Base-by-base conservation (phyloP, 1,284 basidiomycete genomes). In the Tilletiopsis washingtonensis region DNA sequence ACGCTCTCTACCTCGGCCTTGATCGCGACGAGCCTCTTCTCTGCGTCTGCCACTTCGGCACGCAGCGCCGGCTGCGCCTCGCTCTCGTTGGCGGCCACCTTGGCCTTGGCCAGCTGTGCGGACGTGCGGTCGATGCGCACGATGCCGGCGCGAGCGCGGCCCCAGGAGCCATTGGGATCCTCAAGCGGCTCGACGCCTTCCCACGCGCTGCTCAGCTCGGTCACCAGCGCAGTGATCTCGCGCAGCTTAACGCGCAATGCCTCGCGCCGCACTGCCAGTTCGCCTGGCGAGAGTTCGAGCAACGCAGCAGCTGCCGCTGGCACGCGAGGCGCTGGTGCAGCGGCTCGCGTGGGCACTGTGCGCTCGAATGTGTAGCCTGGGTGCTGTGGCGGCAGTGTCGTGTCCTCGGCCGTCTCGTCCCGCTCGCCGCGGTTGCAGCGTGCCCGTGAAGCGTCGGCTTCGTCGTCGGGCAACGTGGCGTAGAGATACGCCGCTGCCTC, bases 401-500 rank as follows among this genome's bases (percentile, higher is more conserved):
- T 62, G 45, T 73, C 71, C 20, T 56, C 57, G 5, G 49, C 53
- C n/a, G 53, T 36, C 3, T 57, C 56, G 2, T 54, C 56, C 46
- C 49, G 5, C 40, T 53, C 34, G 42, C 51, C 9, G 49, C 51
- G 9, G 45, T 49, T 25, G 51, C 43, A n/a, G 53, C 47, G 34
- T 49, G 23, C 63, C 64, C 26, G 49, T 66, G 82, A 81, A 68
- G 87, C 85, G 55, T 81, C 77, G 32, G 77, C 55, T 53, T 80
- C 82, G 1, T 83, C 82, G 48, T 86, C 81, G 6, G 56, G 59
- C 7, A 69, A 51, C 0, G 43, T 39, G 5, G 62, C 51, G 27
- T 61, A 54, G 27, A 73, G 65, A 25, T 59, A 69, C 1, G 66
- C 86, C 49, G 88, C 79, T n/a, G 87, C 90, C 49, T 91, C 87